Evolutionary conservation across 2,329 filamentous ascomycete species (phyloP), one percentile per base, ranked within the genome.

Genomic region (Cercospora sp.): DNA sequence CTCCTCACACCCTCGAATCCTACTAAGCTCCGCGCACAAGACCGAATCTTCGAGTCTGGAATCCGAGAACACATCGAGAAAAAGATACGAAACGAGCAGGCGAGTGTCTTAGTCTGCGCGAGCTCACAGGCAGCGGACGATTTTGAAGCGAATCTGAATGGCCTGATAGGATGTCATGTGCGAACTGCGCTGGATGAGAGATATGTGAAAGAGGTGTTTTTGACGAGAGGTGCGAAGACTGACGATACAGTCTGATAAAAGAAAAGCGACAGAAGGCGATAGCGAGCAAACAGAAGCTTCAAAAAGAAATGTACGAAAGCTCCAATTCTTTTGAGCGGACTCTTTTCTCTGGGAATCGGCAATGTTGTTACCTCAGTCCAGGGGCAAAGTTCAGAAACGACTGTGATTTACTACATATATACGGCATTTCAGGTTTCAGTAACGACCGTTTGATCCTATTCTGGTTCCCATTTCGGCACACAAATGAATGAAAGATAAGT

Each of bases 181-280:
- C 7, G 26, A 48, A 12, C 33, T 13, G 59, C 59, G 31, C 3
- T 61, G 31, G 59, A 36, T 4, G 59, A 61, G 9, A 42, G 59
- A 48, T 61, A 61, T 61, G 59, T 45, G 5, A 20, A 61, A 26
- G 59, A 61, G 30, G 33, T 61, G 2, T 61, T 61, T 23, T 20
- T 23, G 30, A 33, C 55, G 23, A 55, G 23, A 18, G 28, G 53
- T 30, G 53, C n/a, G 13, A n/a, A 31, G 12, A 9, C n/a, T 5
- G 28, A 28, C 16, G 2, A 7, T 6, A n/a, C 6, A 12, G 6
- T 16, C 13, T 55, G n/a, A 53, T 7, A 20, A 12, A 23, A 6
- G 23, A 2, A 1, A 23, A 23, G 1, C 18, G 30, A 53, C 7
- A 28, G 23, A 18, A 53, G 28, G 3, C 20, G 16, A 31, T 5